These are phyloP conservation scores for Pilaira anomala DNA, from an alignment of 192 early-diverging fungal species.

Conservation along the genomic window DNA sequence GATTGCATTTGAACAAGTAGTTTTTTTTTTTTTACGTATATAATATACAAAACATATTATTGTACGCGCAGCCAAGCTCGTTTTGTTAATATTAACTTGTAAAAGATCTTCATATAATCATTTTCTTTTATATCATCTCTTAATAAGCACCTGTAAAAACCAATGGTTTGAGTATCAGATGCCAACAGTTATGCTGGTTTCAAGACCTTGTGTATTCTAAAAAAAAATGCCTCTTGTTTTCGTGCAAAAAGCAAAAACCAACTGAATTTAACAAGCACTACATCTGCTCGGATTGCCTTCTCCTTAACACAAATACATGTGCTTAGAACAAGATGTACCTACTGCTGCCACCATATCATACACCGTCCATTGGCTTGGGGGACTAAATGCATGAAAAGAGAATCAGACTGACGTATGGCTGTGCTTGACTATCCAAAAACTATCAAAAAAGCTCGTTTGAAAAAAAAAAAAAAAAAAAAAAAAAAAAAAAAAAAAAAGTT, in stretches of 20 bases:
- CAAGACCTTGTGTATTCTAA: neutral
- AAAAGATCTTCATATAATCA: neutral
- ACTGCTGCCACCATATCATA: no score
- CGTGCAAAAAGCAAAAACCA: neutral
- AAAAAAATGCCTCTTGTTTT: no score
- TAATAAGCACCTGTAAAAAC: neutral
- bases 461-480: no score
- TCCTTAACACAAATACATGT: constrained; percentile 8
- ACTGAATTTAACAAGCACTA: neutral
- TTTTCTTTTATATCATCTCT: constrained; percentile 1
- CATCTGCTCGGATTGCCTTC: constrained; percentile 13
- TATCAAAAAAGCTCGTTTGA: no score
- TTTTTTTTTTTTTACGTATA: neutral
- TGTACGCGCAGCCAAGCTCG: neutral
- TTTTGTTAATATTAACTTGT: neutral
- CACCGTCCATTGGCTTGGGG: no score
- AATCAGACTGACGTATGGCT: no score
- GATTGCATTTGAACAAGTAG: constrained; percentile 1
- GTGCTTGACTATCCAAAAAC: no score
- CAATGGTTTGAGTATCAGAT: no score
- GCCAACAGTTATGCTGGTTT: neutral
- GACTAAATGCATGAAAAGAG: no score
- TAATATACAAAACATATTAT: neutral
- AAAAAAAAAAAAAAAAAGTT: no score
- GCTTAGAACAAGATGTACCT: neutral